Evolutionary conservation across 2,329 filamentous ascomycete genomes (phyloP).

Genomic region (Fusarium burgessii): DNA sequence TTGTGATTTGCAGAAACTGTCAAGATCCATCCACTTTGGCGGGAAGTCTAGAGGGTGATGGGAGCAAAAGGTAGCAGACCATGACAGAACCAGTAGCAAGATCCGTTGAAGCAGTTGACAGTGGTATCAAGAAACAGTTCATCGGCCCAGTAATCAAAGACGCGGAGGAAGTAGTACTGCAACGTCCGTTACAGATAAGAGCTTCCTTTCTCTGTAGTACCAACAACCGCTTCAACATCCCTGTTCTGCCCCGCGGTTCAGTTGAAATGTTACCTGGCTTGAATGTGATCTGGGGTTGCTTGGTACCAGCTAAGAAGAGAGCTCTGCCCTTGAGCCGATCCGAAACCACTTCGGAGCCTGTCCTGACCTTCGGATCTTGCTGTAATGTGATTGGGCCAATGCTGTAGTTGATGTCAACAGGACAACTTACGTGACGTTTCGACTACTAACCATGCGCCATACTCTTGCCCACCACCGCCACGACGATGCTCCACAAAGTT

Average conservation of each 20-base stretch:
- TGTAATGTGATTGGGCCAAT: background rate
- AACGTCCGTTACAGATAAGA: background rate
- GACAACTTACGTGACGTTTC: constrained; percentile 38
- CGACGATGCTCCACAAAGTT: constrained; percentile 35
- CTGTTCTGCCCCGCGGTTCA: constrained; percentile 28
- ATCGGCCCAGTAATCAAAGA: background rate
- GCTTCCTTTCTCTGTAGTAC: background rate
- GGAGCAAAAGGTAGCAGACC: constrained; percentile 30
- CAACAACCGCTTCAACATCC: constrained; percentile 12
- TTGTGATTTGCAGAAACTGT: constrained; percentile 42
- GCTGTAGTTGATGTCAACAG: constrained; percentile 5
- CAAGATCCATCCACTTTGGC: constrained; percentile 41
- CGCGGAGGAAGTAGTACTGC: background rate
- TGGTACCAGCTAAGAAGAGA: constrained; percentile 30
- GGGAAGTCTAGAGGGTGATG: constrained; percentile 26
- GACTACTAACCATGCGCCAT: constrained; percentile 29
- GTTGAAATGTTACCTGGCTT: background rate
- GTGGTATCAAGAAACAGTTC: constrained; percentile 1
- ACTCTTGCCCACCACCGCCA: constrained; percentile 31
- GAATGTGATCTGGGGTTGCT: constrained; percentile 20
- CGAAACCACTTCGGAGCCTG: background rate
- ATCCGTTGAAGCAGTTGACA: constrained; percentile 12
- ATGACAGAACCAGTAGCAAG: constrained; percentile 23
- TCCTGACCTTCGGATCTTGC: background rate
- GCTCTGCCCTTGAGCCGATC: constrained; percentile 26